Conservation (phyloP, 768 basidiomycete genomes). For the Trametes coccinea region DNA sequence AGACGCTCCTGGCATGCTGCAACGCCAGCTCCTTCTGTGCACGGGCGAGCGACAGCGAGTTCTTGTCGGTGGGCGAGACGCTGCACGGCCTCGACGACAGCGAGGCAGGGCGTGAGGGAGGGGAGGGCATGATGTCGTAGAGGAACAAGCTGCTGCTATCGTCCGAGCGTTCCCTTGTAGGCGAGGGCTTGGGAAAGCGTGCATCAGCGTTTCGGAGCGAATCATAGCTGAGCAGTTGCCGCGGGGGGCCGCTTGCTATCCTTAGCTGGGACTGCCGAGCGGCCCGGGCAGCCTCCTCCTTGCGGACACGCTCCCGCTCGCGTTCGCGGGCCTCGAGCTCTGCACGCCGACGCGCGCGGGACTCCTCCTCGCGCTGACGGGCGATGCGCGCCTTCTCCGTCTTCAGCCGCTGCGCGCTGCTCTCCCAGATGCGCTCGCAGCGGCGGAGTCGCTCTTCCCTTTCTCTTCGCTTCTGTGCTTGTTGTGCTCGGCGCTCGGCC, state of each 20-base stretch:
- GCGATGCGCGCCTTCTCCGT: constrained; percentile 28
- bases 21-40: constrained; percentile 30
- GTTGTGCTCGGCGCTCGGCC: constrained; percentile 35
- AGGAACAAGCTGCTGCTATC: constrained; percentile 33
- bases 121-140: constrained; percentile 35
- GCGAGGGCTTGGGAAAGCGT: constrained; percentile 19
- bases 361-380: constrained; percentile 24
- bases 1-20: constrained; percentile 18
- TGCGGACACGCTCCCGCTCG: constrained; percentile 24
- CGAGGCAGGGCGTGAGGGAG: constrained; percentile 25
- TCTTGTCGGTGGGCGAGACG: constrained; percentile 19
- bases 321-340: constrained; percentile 28
- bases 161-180: constrained; percentile 5
- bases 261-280: constrained; percentile 19
- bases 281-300: constrained; percentile 25
- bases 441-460: constrained; percentile 27
- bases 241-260: constrained; percentile 21
- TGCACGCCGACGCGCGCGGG: constrained; percentile 21
- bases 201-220: constrained; percentile 21
- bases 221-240: constrained; percentile 30
- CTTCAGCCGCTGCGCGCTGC: constrained; percentile 20
- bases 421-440: constrained; percentile 34
- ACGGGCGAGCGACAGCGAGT: constrained; percentile 31
- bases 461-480: constrained; percentile 38
- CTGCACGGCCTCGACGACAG: constrained; percentile 16